Evolutionary conservation across 2,329 filamentous ascomycete species (phyloP).

Genomic region (Hirsutella rhossiliensis): DNA sequence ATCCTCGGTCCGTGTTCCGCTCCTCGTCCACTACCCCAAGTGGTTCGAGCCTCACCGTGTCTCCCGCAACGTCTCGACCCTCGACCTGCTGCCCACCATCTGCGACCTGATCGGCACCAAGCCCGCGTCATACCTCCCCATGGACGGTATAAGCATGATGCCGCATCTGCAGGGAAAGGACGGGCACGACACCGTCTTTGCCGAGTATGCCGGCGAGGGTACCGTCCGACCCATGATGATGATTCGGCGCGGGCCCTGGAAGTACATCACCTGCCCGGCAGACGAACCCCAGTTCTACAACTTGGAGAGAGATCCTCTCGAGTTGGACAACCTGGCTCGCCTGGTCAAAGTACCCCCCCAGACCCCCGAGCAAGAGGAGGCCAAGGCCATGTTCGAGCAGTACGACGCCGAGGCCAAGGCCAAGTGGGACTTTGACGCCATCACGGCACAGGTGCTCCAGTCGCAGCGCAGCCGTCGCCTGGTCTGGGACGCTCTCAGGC

Average conservation of each 20-base stretch:
- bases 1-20: slow-evolving; percentile 76
- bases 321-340: slow-evolving; percentile 61
- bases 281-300: slow-evolving; percentile 82
- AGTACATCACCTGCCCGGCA: slow-evolving; percentile 76
- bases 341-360: slow-evolving; percentile 25
- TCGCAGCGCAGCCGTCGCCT: slow-evolving; percentile 71
- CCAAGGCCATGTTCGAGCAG: slow-evolving; percentile 40
- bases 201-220: slow-evolving; percentile 90
- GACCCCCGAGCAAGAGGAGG: slow-evolving; percentile 31
- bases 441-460: slow-evolving; percentile 60
- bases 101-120: slow-evolving; percentile 69
- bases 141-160: slow-evolving; percentile 73
- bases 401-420: slow-evolving; percentile 63
- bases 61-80: slow-evolving; percentile 73
- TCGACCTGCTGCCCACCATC: slow-evolving; percentile 82
- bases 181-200: slow-evolving; percentile 80
- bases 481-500: slow-evolving; percentile 67
- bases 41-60: slow-evolving; percentile 67
- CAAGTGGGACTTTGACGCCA: slow-evolving; percentile 72
- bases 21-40: slow-evolving; percentile 71
- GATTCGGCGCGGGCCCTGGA: slow-evolving; percentile 84
- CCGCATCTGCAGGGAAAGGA: slow-evolving; percentile 57
- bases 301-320: slow-evolving; percentile 60
- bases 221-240: slow-evolving; percentile 85
- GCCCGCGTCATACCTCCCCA: slow-evolving; percentile 58